These are phyloP conservation scores for Ballota nigra DNA, from an alignment of 257 asterid species.

Conservation along the genomic window DNA sequence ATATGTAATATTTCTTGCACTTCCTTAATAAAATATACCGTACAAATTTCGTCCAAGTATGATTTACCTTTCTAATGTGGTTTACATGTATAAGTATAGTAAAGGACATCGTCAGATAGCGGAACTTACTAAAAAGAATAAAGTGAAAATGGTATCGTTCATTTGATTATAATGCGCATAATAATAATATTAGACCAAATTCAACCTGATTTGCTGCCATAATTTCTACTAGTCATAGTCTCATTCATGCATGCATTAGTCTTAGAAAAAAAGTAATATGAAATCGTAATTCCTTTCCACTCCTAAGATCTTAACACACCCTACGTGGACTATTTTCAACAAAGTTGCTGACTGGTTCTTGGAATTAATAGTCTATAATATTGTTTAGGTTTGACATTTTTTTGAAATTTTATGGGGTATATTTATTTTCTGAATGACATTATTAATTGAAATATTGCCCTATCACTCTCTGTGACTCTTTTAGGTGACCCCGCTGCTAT, in stretches of 20 bases:
- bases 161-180: background rate
- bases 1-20: no score
- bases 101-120: no score
- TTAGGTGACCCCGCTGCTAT: background rate
- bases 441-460: background rate
- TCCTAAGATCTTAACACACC: background rate
- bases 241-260: background rate
- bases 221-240: conserved; percentile 6
- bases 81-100: no score
- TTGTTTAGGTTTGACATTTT: background rate
- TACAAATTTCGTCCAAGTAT: no score
- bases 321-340: conserved; percentile 19
- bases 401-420: background rate
- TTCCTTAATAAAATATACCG: no score
- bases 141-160: background rate
- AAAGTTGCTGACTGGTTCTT: conserved; percentile 22
- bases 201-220: conserved; percentile 23
- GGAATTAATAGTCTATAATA: background rate
- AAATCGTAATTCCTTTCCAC: background rate
- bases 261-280: background rate
- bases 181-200: conserved; percentile 3
- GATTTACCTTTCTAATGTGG: no score
- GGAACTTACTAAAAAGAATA: no score
- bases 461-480: conserved; percentile 12
- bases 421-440: background rate